Evolutionary conservation across 139 green algal genomes (phyloP).

Genomic region (Closterium sp.): DNA sequence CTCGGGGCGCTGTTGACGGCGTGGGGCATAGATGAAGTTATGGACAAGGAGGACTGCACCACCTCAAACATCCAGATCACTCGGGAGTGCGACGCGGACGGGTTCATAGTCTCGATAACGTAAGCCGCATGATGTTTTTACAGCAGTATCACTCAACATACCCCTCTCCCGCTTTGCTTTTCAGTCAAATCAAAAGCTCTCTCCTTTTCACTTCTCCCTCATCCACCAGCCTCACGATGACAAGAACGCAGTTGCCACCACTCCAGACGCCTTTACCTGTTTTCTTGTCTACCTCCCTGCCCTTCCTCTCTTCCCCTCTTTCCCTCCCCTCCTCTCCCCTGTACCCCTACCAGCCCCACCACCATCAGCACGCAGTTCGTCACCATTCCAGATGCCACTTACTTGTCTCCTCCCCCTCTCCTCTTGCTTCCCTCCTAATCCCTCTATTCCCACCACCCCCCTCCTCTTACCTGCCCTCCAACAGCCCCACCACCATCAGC

Average conservation of each 20-base stretch:
- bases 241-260: too few species aligned
- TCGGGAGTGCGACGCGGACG: background rate
- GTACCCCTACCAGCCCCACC: background rate
- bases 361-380: background rate
- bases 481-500: background rate
- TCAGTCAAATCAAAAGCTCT: too few species aligned
- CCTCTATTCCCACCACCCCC: too few species aligned
- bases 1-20: background rate
- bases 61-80: background rate
- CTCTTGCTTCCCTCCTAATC: background rate
- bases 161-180: background rate
- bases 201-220: background rate
- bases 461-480: background rate
- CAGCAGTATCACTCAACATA: background rate
- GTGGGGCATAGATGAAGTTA: background rate
- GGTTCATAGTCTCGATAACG: background rate
- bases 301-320: too few species aligned
- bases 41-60: too few species aligned
- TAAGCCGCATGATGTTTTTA: background rate
- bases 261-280: too few species aligned
- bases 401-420: too few species aligned
- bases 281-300: too few species aligned
- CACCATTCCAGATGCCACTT: background rate
- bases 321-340: too few species aligned
- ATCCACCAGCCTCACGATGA: background rate